Percentiles rank a stretch among this genome's conserved stretches.
phyloP scores from a whole-genome alignment of 257 asterid species.

The Ehretia macrophylla region DNA sequence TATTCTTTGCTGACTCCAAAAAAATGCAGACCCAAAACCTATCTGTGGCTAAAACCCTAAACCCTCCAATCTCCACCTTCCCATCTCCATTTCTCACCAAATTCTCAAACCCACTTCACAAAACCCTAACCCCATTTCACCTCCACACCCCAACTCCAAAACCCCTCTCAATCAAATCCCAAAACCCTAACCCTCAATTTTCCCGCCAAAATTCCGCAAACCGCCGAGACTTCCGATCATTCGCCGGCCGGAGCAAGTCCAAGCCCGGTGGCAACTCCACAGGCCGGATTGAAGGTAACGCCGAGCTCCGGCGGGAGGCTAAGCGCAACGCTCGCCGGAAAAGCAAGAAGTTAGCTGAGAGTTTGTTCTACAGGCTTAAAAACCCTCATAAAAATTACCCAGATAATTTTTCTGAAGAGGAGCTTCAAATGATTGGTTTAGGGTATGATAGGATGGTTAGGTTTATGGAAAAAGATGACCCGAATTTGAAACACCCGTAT shows the following conservation, averaged over 20 bases:
- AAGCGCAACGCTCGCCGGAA: conserved; percentile 62
- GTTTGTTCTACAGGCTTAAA: conserved; percentile 69
- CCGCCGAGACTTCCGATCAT: conserved; percentile 49
- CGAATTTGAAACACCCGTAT: conserved; percentile 83
- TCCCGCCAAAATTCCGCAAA: conserved; percentile 25
- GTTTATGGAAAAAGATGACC: conserved; percentile 92
- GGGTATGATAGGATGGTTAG: conserved; percentile 91
- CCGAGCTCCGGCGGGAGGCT: conserved; percentile 67
- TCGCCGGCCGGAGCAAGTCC: conserved; percentile 81
- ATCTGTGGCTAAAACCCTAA: conserved; percentile 47
- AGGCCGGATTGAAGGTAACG: conserved; percentile 76
- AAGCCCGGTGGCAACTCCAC: conserved; percentile 51
- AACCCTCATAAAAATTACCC: conserved; percentile 82
- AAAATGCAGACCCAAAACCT: conserved; percentile 55
- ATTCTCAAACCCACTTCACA: conserved; percentile 41
- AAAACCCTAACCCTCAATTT: conserved; percentile 2
- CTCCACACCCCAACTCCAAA: conserved; percentile 16
- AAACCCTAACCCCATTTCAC: conserved; percentile 13
- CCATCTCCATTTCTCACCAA: conserved; percentile 19
- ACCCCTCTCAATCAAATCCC: conserved; percentile 26
- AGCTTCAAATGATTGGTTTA: conserved; percentile 90
- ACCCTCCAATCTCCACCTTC: conserved; percentile 29
- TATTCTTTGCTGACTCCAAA: background rate
- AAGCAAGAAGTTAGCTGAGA: conserved; percentile 66
- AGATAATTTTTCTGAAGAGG: conserved; percentile 75